phyloP scores from a whole-genome alignment of 371 early-diverging fungal genomes.

The Phascolomyces articulosus region DNA sequence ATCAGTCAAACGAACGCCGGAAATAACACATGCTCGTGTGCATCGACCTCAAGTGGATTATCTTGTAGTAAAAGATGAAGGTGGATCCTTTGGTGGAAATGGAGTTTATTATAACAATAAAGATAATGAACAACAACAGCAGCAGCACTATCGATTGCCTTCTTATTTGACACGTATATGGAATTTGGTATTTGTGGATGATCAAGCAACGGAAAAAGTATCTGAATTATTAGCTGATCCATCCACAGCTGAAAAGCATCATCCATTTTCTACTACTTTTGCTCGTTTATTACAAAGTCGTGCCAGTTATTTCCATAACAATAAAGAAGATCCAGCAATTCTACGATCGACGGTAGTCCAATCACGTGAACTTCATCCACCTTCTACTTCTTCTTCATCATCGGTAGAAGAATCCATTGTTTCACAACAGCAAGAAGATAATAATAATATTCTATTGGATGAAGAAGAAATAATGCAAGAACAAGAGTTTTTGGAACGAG shows the following conservation, averaged over 20 bases:
- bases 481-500: too few relatives aligned
- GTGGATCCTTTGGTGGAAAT: background rate
- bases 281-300: slow-evolving; percentile 2
- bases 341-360: background rate
- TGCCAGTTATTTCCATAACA: background rate
- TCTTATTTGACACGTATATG: slow-evolving; percentile 8
- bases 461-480: too few relatives aligned
- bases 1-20: background rate
- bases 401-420: too few relatives aligned
- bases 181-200: slow-evolving; percentile 6
- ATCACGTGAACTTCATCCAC: background rate
- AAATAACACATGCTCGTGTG: background rate
- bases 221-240: background rate
- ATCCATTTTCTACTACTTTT: slow-evolving; percentile 1
- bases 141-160: background rate
- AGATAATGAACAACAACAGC: background rate
- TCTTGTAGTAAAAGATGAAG: background rate
- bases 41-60: background rate
- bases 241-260: background rate
- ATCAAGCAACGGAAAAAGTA: background rate
- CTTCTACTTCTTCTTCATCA: background rate
- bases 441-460: too few relatives aligned
- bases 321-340: background rate
- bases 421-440: too few relatives aligned
- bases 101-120: background rate